Evolutionary conservation across 805 yeast genomes (phyloP).

Genomic region (Teunomyces lycoperdinae): DNA sequence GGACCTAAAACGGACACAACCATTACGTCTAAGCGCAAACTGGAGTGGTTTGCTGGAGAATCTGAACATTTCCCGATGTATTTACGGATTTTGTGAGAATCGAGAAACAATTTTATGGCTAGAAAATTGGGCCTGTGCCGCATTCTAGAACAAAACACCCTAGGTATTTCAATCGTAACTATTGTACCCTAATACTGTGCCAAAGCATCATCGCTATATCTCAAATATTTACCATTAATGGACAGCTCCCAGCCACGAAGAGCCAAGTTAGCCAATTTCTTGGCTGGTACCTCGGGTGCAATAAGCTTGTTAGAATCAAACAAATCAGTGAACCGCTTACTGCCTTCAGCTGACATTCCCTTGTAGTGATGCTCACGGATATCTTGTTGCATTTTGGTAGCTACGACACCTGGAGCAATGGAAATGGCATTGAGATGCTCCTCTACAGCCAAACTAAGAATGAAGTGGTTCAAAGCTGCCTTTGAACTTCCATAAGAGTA

Average conservation of each 20-base stretch:
- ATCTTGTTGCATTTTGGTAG: conserved; percentile 81
- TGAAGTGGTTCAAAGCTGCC: conserved; percentile 84
- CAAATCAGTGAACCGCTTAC: conserved; percentile 62
- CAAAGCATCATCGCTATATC: conserved; percentile 51
- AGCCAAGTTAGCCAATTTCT: conserved; percentile 65
- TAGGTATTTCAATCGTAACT: too few relatives aligned
- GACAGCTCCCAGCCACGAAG: conserved; percentile 52
- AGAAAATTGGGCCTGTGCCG: neutral
- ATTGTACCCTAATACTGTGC: conserved; percentile 1
- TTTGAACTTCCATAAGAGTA: conserved; percentile 89
- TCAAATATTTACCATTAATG: conserved; percentile 64
- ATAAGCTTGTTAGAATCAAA: conserved; percentile 57
- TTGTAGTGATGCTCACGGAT: conserved; percentile 64
- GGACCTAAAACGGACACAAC: conserved; percentile 12
- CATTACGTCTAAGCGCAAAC: neutral
- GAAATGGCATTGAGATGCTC: conserved; percentile 55
- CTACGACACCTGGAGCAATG: conserved; percentile 93
- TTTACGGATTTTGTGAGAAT: neutral
- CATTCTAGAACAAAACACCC: neutral
- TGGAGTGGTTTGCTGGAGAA: neutral
- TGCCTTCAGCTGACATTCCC: conserved; percentile 59
- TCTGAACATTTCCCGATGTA: neutral
- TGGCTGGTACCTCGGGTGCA: conserved; percentile 70
- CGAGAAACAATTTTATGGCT: too few relatives aligned
- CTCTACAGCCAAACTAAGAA: conserved; percentile 61